Conservation (phyloP, 2,329 filamentous ascomycete species). For the Metarhizium brunneum region DNA sequence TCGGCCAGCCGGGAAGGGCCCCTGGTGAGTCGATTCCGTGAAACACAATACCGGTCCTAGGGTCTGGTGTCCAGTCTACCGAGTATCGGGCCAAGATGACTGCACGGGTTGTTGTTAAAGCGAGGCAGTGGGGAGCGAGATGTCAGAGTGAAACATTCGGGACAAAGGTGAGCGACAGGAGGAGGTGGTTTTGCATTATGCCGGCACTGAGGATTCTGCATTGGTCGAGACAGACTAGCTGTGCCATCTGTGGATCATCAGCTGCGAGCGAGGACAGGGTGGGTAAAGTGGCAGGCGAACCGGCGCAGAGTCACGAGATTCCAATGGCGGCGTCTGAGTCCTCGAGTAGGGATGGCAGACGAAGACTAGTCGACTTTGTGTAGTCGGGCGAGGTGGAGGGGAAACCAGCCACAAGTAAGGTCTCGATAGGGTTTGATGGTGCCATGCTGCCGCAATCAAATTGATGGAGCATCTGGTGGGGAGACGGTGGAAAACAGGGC, state of each 20-base stretch:
- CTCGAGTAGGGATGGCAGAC: background rate
- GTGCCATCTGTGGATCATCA: background rate
- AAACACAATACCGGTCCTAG: background rate
- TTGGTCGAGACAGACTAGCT: background rate
- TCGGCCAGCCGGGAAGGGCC: background rate
- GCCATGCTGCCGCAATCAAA: background rate
- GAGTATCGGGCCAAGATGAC: conserved; percentile 1
- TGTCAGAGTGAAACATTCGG: conserved; percentile 5
- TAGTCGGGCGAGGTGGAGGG: background rate
- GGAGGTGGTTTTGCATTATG: background rate
- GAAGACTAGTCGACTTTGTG: background rate
- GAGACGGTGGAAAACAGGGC: too few relatives aligned
- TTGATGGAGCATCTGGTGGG: background rate
- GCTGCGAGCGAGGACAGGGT: background rate
- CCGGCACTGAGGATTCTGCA: background rate
- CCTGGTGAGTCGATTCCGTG: background rate
- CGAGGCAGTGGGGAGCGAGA: background rate
- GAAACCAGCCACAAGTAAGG: background rate
- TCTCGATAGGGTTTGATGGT: background rate
- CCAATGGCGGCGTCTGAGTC: background rate
- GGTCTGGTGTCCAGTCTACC: background rate
- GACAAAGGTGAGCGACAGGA: conserved; percentile 8
- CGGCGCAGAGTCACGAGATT: background rate
- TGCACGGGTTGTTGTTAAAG: conserved; percentile 2
- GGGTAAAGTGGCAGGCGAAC: background rate